A percentile compares a stretch with the other conserved stretches of the same genome.
Conservation (phyloP, 202 grass and related monocot species). For the Setaria viridis region DNA sequence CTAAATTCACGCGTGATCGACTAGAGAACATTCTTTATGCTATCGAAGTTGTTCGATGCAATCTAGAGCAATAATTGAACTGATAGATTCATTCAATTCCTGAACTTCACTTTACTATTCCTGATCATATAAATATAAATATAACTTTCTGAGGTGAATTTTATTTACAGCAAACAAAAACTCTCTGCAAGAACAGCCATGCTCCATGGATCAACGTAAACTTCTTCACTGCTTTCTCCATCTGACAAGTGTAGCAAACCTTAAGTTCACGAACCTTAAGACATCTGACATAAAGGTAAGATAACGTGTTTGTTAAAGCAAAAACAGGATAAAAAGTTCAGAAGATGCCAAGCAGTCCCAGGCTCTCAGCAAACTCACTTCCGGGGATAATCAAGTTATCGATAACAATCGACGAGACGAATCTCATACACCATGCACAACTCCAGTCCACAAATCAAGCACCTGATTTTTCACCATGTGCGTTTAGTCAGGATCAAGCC, state of each 20-base stretch:
- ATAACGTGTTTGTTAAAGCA: constrained; percentile 33
- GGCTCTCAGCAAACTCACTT: constrained; percentile 11
- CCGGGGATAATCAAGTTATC: background rate
- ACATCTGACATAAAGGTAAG: constrained; percentile 15
- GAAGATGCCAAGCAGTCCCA: constrained; percentile 14
- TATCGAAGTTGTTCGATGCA: background rate
- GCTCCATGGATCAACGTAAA: background rate
- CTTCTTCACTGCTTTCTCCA: background rate
- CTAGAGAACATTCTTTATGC: constrained; percentile 1
- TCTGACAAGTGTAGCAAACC: background rate
- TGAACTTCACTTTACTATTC: background rate
- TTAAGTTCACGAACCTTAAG: constrained; percentile 1
- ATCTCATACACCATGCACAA: background rate
- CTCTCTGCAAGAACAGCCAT: background rate
- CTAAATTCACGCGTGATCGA: background rate
- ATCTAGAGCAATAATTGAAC: background rate
- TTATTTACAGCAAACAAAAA: background rate
- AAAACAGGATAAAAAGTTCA: constrained; percentile 26
- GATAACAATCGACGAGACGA: background rate
- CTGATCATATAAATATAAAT: background rate
- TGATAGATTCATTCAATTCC: background rate
- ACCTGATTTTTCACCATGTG: constrained; percentile 19
- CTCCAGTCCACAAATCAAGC: background rate
- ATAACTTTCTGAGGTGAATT: background rate
- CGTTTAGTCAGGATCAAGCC: constrained; percentile 29